Evolutionary conservation across 2,329 filamentous ascomycete genomes (phyloP).

Genomic region (Lachnellula hyalina): DNA sequence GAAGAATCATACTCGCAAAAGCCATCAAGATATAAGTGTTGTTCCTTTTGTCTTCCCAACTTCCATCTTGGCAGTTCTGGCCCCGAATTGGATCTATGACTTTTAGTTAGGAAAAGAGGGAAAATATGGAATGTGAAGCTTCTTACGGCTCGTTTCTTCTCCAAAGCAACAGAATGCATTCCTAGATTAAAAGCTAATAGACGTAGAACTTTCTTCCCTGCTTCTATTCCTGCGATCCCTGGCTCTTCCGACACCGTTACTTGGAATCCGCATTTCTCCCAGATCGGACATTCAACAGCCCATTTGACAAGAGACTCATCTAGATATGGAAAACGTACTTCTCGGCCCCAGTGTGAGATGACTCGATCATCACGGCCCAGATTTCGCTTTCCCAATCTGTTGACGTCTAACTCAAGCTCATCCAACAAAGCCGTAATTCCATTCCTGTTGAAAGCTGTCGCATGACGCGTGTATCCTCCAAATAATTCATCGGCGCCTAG

Average conservation of each 20-base stretch:
- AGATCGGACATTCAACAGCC: constrained; percentile 68
- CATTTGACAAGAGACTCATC: constrained; percentile 83
- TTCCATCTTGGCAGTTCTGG: constrained; percentile 79
- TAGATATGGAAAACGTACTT: constrained; percentile 84
- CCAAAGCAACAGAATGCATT: constrained; percentile 65
- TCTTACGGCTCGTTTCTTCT: constrained; percentile 88
- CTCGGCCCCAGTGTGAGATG: constrained; percentile 82
- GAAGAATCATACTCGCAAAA: background rate
- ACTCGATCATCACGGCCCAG: constrained; percentile 89
- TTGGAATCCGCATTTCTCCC: constrained; percentile 84
- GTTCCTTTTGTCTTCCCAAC: constrained; percentile 64
- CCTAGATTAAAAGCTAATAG: constrained; percentile 70
- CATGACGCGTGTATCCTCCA: constrained; percentile 84
- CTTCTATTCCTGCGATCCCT: constrained; percentile 49
- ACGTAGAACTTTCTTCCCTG: constrained; percentile 76
- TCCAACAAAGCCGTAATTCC: constrained; percentile 69
- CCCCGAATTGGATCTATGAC: constrained; percentile 71
- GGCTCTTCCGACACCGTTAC: constrained; percentile 21
- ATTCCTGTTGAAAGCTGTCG: constrained; percentile 63
- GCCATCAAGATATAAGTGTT: constrained; percentile 45
- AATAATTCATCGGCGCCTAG: constrained; percentile 96
- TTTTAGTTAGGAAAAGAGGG: constrained; percentile 15
- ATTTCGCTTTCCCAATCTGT: constrained; percentile 85
- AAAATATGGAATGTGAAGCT: background rate
- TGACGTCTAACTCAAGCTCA: constrained; percentile 81